Base-by-base conservation (phyloP, 2,329 filamentous ascomycete species). In the Juglanconis juglandina region DNA sequence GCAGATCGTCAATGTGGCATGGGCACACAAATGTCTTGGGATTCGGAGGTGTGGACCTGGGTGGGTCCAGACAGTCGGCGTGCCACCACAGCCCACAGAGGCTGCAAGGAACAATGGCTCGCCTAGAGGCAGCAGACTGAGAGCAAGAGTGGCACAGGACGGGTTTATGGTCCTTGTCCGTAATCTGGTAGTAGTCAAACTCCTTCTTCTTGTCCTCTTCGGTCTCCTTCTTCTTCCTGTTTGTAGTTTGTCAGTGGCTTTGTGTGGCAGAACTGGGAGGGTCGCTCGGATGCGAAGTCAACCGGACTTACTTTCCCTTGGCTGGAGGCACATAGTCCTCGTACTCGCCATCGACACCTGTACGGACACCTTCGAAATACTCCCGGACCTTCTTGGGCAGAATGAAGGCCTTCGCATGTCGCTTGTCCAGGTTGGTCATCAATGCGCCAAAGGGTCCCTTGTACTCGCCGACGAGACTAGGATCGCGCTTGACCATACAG, bases 41-140 rank as follows among this genome's bases (percentile, higher is more conserved):
- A 54, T 87, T 82, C 10, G 93, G 93, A 44, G 92, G 90, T 58
- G 90, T 86, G 39, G 92, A 87, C 69, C 93, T 77, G 39, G 94
- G 93, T 34, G 92, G 91, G 70, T 96, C 88, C 14, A 96, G 79
- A 75, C 95, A 99, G 74, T 98, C 94, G 55, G 96, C 80, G 76
- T 99, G 95, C 90, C 93, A 99, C 70, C 88, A 83, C 39, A 91
- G 82, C 11, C 85, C 81, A 75, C 94, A 99, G 68, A 83, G 85
- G 73, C 92, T 92, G 77, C 94, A 99, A 50, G 89, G 87, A 66
- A 97, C 89, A 68, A 98, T 92, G 66, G 88, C 85, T 33, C 89
- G 86, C 17, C 35, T 32, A 24, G 14, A 24, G 8, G n/a, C 78
- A 50, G 88, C 84, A 34, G 88, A 82, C 68, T 82, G 81, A 65